These are phyloP conservation scores for Kodamaea anthophila DNA, from an alignment of 1,139 yeast species.

Conservation along the genomic window DNA sequence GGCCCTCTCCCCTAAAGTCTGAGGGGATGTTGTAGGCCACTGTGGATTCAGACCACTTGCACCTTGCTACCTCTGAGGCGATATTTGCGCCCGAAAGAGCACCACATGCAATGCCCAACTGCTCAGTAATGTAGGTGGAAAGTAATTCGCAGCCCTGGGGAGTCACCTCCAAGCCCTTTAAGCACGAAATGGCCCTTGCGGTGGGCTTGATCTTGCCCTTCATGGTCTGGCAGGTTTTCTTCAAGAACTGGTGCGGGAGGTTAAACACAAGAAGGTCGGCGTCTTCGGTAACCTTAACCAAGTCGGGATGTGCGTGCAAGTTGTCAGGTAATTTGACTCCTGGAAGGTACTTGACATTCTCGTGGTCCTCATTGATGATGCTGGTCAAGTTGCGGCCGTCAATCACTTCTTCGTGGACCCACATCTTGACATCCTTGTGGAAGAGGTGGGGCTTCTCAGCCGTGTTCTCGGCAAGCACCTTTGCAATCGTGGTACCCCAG, in stretches of 20 bases:
- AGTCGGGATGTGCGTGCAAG: slow-evolving; percentile 35
- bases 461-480: slow-evolving; percentile 41
- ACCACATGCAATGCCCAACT: slow-evolving; percentile 40
- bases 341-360: slow-evolving; percentile 42
- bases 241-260: slow-evolving; percentile 45
- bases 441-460: slow-evolving; percentile 35
- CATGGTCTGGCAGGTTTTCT: slow-evolving; percentile 31
- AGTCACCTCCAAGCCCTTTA: slow-evolving; percentile 44
- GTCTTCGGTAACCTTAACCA: slow-evolving; percentile 33
- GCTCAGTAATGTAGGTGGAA: slow-evolving; percentile 37
- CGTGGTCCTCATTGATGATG: slow-evolving; percentile 39
- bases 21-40: slow-evolving; percentile 37
- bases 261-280: slow-evolving; percentile 44
- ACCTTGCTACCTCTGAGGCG: slow-evolving; percentile 44
- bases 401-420: slow-evolving; percentile 43
- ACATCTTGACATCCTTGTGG: slow-evolving; percentile 37
- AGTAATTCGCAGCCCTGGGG: slow-evolving; percentile 41
- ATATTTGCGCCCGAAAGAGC: slow-evolving; percentile 45
- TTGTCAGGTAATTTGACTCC: slow-evolving; percentile 39
- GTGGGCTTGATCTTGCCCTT: slow-evolving; percentile 34
- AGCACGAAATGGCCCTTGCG: slow-evolving; percentile 42
- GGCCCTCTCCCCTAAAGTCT: slow-evolving; percentile 38
- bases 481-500: slow-evolving; percentile 48
- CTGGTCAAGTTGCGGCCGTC: slow-evolving; percentile 40
- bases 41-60: slow-evolving; percentile 47